Evolutionary conservation across 192 early-diverging fungal species (phyloP), one percentile per base, ranked within the genome.

Genomic region (Linnemannia schmuckeri): DNA sequence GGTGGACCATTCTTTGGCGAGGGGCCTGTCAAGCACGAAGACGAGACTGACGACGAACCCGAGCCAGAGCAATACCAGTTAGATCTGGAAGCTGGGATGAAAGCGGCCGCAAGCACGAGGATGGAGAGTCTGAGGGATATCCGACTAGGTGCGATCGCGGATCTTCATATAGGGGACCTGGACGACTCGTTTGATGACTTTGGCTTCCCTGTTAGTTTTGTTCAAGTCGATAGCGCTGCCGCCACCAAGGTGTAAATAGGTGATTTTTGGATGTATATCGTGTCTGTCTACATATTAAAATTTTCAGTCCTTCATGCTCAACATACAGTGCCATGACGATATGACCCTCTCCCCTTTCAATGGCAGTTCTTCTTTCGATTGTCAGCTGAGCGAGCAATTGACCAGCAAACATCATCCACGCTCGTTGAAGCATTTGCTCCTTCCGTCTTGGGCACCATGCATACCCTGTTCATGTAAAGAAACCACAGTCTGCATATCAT

Each of bases 111-210:
- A 8, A 52, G 6, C 22, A 40, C 46, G 1, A 17, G 46, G 63
- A 40, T 38, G 40, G n/a, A 61, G 40, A 74, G 18, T 38, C 47
- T 33, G 54, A 33, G 1, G 24, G n/a, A 71, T 52, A 47, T 66
- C 12, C 40, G 22, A 22, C 22, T 40, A 44, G 18, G 61, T 1
- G 15, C 1, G 44, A 18, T 40, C 18, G 13, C 18, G 37, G 35
- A 27, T 42, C 46, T 18, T 10, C 12, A 46, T 0, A 35, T 79
- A 22, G 54, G 46, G 12, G 71, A 40, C 9, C 15, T 78, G 5
- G 75, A 78, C 12, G 82, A 72, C 1, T 44, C 76, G n/a, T 86
- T 80, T 46, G 83, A 86, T 77, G 83, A 86, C 57, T 81, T 86
- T 77, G 83, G 83, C 24, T 80, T 86, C 70, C 83, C 83, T 6